A percentile compares a stretch with the other conserved stretches of the same genome.
phyloP scores from a whole-genome alignment of 495 filamentous ascomycete species.

The Extremus antarcticus region DNA sequence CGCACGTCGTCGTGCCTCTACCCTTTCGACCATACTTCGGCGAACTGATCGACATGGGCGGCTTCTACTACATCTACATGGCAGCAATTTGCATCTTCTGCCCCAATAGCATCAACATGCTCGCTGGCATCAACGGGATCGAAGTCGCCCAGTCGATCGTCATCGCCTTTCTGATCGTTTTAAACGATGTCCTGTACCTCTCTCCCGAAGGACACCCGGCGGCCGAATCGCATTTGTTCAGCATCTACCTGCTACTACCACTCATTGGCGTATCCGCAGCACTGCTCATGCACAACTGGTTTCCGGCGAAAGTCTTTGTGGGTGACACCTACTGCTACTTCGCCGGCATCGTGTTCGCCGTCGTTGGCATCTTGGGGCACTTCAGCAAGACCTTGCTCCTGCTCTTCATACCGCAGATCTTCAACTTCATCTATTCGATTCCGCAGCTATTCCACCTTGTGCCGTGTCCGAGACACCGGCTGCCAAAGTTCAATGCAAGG shows the following conservation, averaged over 20 bases:
- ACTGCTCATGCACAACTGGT: constrained; percentile 88
- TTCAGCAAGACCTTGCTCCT: constrained; percentile 95
- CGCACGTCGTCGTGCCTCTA: constrained; percentile 79
- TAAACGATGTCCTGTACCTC: constrained; percentile 76
- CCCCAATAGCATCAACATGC: constrained; percentile 97
- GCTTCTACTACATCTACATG: constrained; percentile 95
- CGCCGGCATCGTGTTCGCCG: constrained; percentile 96
- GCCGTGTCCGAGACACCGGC: constrained; percentile 81
- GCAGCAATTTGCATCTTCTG: constrained; percentile 87
- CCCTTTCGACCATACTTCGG: constrained; percentile 76
- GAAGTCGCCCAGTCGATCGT: constrained; percentile 90
- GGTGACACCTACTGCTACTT: constrained; percentile 99
- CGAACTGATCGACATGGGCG: constrained; percentile 73
- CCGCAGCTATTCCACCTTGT: constrained; percentile 85
- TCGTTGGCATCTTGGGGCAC: constrained; percentile 90
- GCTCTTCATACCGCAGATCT: constrained; percentile 83
- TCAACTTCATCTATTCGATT: constrained; percentile 88
- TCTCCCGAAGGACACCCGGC: constrained; percentile 80
- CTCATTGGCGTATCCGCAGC: constrained; percentile 88
- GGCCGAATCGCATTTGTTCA: constrained; percentile 91
- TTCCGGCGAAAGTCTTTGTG: constrained; percentile 87
- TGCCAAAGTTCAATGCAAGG: constrained; percentile 75
- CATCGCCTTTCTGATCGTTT: constrained; percentile 68
- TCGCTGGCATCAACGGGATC: constrained; percentile 94
- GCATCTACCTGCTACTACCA: constrained; percentile 83